Conservation (phyloP, 768 basidiomycete genomes). For the Lactifluus rugatus region DNA sequence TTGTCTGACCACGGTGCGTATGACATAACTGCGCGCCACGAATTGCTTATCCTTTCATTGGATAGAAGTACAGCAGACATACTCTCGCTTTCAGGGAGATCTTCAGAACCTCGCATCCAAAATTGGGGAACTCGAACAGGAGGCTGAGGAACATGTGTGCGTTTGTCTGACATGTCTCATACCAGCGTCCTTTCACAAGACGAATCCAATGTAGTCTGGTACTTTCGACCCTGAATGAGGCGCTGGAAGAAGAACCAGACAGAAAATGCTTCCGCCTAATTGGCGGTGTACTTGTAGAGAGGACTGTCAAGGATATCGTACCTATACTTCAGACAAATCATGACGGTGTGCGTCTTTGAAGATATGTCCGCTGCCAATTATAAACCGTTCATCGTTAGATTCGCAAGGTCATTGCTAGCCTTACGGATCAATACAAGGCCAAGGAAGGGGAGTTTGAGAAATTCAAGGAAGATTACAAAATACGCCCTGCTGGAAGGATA, state of each 20-base stretch:
- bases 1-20: slow-evolving; percentile 66
- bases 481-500: slow-evolving; percentile 39
- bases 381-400: slow-evolving; percentile 43
- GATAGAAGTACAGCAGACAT: slow-evolving; percentile 78
- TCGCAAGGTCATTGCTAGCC: slow-evolving; percentile 61
- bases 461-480: slow-evolving; percentile 71
- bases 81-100: slow-evolving; percentile 76
- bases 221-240: slow-evolving; percentile 76
- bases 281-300: slow-evolving; percentile 90
- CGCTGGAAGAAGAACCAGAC: slow-evolving; percentile 70
- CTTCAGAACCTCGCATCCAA: slow-evolving; percentile 87
- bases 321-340: slow-evolving; percentile 84
- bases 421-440: slow-evolving; percentile 80
- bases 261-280: slow-evolving; percentile 96
- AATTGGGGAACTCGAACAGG: slow-evolving; percentile 92
- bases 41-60: slow-evolving; percentile 24
- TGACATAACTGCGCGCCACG: not conserved
- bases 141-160: slow-evolving; percentile 91
- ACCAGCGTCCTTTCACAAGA: not conserved
- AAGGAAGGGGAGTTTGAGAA: slow-evolving; percentile 78
- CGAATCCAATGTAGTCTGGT: slow-evolving; percentile 57
- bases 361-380: slow-evolving; percentile 9
- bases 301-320: slow-evolving; percentile 90
- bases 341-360: slow-evolving; percentile 55
- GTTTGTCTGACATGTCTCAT: slow-evolving; percentile 26